A percentile compares a stretch with the other conserved stretches of the same genome.
These are phyloP conservation scores for Annona cherimola DNA, from an alignment of 164 flowering plant genomes.

Conservation along the genomic window DNA sequence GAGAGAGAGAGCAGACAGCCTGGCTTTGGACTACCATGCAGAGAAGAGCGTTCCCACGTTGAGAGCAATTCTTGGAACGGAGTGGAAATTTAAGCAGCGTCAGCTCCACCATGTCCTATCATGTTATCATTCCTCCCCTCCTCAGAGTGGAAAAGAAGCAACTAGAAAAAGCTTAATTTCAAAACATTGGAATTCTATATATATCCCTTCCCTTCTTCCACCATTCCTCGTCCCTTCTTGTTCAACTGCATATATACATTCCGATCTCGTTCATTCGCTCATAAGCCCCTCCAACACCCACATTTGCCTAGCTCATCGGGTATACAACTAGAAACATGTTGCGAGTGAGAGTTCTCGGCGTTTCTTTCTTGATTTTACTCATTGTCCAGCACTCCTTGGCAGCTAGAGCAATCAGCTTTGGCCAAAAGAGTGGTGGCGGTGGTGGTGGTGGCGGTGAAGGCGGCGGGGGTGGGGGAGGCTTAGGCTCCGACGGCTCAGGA, in stretches of 20 bases:
- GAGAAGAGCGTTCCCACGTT: not conserved
- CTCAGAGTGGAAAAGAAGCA: not conserved
- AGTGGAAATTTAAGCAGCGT: not conserved
- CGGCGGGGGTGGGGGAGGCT: slow-evolving; percentile 2
- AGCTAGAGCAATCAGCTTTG: not conserved
- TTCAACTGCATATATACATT: not conserved
- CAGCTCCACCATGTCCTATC: not conserved
- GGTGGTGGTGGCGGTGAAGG: slow-evolving; percentile 2
- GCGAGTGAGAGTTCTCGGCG: not conserved
- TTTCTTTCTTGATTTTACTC: not conserved
- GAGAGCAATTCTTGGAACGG: not conserved
- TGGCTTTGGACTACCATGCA: not conserved
- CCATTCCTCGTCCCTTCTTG: not conserved
- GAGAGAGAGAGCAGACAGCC: not conserved
- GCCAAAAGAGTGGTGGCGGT: not conserved
- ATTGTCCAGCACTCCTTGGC: not conserved
- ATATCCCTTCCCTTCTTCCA: not conserved
- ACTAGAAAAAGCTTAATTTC: not conserved
- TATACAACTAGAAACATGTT: not conserved
- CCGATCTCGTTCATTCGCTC: not conserved
- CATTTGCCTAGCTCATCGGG: not conserved
- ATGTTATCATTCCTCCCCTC: not conserved
- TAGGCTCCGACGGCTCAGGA: not conserved
- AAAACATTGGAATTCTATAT: not conserved
- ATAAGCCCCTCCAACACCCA: not conserved